These are phyloP conservation scores for Exophiala dermatitidis DNA, from an alignment of 2,329 filamentous ascomycete genomes.

Conservation along the genomic window DNA sequence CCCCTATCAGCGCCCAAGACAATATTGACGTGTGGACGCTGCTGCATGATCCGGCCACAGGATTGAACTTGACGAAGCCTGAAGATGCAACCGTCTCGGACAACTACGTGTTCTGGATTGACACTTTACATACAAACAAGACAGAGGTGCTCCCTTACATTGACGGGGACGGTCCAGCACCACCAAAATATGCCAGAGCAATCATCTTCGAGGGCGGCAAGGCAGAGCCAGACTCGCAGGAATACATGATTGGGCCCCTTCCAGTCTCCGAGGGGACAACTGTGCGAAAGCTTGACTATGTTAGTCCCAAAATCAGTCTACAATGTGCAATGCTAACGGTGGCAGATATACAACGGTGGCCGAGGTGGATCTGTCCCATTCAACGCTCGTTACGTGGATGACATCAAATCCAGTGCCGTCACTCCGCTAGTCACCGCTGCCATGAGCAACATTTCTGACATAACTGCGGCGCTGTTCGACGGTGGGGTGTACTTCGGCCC, in stretches of 20 bases:
- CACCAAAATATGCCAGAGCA: conserved; percentile 41
- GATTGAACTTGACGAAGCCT: conserved; percentile 42
- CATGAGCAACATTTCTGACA: conserved; percentile 43
- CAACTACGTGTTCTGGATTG: conserved; percentile 46
- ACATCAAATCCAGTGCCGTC: conserved; percentile 26
- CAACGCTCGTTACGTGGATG: conserved; percentile 8
- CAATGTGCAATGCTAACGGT: not conserved
- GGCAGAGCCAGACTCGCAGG: conserved; percentile 22
- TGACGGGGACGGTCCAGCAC: conserved; percentile 33
- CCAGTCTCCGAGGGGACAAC: conserved; percentile 38
- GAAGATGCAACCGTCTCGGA: conserved; percentile 33
- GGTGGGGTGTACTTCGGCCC: conserved; percentile 28
- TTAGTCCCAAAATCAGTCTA: not conserved
- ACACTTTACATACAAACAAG: conserved; percentile 46
- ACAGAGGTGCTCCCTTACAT: conserved; percentile 41
- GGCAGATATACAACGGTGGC: conserved; percentile 13
- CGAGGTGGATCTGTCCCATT: conserved; percentile 9
- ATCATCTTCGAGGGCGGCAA: conserved; percentile 32
- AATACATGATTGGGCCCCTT: conserved; percentile 45
- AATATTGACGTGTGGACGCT: conserved; percentile 40
- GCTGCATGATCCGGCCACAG: conserved; percentile 36
- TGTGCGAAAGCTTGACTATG: conserved; percentile 27
- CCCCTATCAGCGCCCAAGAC: conserved; percentile 38
- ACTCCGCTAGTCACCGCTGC: conserved; percentile 35
- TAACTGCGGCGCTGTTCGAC: conserved; percentile 37